These are phyloP conservation scores for Boletus vermiculosoides DNA, from an alignment of 768 basidiomycete species.

Conservation along the genomic window DNA sequence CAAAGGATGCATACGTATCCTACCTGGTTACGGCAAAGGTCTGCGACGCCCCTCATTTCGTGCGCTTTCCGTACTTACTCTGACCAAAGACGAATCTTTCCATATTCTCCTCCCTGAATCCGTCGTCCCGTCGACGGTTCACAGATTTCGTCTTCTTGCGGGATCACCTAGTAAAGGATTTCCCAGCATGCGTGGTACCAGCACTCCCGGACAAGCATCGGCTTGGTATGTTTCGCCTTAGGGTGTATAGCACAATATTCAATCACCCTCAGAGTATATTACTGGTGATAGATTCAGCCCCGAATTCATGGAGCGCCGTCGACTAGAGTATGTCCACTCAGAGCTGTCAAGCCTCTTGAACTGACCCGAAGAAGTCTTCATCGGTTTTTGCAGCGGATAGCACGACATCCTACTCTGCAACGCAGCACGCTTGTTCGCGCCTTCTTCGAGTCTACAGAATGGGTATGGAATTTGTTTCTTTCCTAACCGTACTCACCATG, in stretches of 20 bases:
- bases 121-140: slow-evolving; percentile 83
- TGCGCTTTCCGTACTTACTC: slow-evolving; percentile 9
- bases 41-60: slow-evolving; percentile 18
- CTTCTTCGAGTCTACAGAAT: slow-evolving; percentile 97
- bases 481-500: slow-evolving; percentile 3
- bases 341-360: background rate
- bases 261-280: slow-evolving; percentile 72
- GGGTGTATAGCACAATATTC: background rate
- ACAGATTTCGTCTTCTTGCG: slow-evolving; percentile 96
- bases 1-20: slow-evolving; percentile 95
- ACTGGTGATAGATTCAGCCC: slow-evolving; percentile 97
- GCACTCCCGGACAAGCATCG: slow-evolving; percentile 96
- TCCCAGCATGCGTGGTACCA: slow-evolving; percentile 97
- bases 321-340: slow-evolving; percentile 68
- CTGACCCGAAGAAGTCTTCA: slow-evolving; percentile 60
- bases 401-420: slow-evolving; percentile 93
- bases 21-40: slow-evolving; percentile 91
- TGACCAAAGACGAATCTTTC: slow-evolving; percentile 78
- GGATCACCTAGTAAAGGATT: slow-evolving; percentile 84
- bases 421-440: slow-evolving; percentile 87
- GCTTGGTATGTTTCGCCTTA: slow-evolving; percentile 59
- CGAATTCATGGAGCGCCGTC: slow-evolving; percentile 93
- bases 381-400: slow-evolving; percentile 85
- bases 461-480: slow-evolving; percentile 55
- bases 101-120: slow-evolving; percentile 74